phyloP scores from a whole-genome alignment of 768 basidiomycete species.

The Tylopilus balloui region DNA sequence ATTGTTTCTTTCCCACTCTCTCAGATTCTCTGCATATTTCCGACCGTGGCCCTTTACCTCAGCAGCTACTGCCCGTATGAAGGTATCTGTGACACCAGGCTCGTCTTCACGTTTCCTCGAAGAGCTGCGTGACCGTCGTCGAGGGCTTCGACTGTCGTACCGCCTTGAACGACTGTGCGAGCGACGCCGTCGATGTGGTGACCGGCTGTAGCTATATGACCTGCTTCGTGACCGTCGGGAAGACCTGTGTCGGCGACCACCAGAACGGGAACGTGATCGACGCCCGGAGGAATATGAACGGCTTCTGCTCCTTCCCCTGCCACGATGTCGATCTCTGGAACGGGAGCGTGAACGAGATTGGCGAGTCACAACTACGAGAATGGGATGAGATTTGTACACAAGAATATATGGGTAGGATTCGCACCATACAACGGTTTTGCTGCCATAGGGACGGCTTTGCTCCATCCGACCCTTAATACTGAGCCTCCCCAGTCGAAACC shows the following conservation, averaged over 20 bases:
- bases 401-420: conserved; percentile 9
- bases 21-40: conserved; percentile 70
- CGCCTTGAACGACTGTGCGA: conserved; percentile 50
- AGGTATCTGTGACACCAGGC: conserved; percentile 67
- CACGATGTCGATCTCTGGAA: conserved; percentile 30
- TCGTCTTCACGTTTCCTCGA: conserved; percentile 42
- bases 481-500: conserved; percentile 94
- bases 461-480: conserved; percentile 88
- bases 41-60: conserved; percentile 79
- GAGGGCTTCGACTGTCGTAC: conserved; percentile 44
- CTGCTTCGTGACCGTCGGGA: conserved; percentile 25
- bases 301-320: conserved; percentile 24
- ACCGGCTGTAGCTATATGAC: conserved; percentile 32
- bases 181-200: conserved; percentile 38
- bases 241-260: conserved; percentile 24
- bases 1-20: conserved; percentile 74
- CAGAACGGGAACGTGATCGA: conserved; percentile 33
- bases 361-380: conserved; percentile 19
- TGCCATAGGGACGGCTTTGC: conserved; percentile 90
- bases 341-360: conserved; percentile 33
- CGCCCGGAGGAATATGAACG: conserved; percentile 22
- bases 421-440: conserved; percentile 76
- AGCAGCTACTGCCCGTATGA: conserved; percentile 81
- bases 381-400: neutral
- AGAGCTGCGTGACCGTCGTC: conserved; percentile 35